Percentiles rank a stretch among this genome's conserved stretches.
Conservation (phyloP, 495 filamentous ascomycete species). For the Thermochaetoides thermophila region DNA sequence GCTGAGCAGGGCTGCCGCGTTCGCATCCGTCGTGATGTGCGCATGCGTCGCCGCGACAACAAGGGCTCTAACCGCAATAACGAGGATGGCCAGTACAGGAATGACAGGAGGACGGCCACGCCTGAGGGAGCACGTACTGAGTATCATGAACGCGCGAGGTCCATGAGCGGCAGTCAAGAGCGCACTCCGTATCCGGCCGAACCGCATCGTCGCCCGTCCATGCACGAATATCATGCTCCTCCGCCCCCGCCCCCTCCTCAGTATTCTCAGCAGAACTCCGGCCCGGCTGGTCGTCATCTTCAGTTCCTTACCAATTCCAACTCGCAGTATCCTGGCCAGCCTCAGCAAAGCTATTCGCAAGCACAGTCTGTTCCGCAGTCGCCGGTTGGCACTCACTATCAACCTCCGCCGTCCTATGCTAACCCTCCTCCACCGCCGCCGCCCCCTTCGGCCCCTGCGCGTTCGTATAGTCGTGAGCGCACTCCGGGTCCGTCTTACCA, state of each 20-base stretch:
- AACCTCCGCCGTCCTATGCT: constrained; percentile 11
- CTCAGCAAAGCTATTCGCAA: constrained; percentile 32
- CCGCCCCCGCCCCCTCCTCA: too few relatives aligned
- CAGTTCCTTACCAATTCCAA: constrained; percentile 17
- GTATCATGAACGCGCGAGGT: constrained; percentile 52
- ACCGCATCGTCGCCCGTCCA: constrained; percentile 39
- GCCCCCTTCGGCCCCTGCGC: too few relatives aligned
- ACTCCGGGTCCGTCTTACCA: constrained; percentile 12
- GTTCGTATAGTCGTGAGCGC: constrained; percentile 17
- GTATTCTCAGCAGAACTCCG: constrained; percentile 23
- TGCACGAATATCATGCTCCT: constrained; percentile 31
- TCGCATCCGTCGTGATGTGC: constrained; percentile 87
- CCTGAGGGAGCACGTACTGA: constrained; percentile 47
- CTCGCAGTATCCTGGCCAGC: constrained; percentile 19
- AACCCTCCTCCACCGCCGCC: constrained; percentile 28
- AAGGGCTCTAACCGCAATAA: constrained; percentile 60
- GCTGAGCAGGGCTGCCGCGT: constrained; percentile 97
- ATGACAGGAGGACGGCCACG: constrained; percentile 44
- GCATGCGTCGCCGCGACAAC: constrained; percentile 80
- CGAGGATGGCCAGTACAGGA: constrained; percentile 47
- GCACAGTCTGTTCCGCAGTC: constrained; percentile 32
- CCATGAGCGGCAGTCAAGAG: constrained; percentile 57
- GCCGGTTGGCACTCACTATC: constrained; percentile 24
- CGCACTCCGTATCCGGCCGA: constrained; percentile 30
- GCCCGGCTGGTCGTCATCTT: constrained; percentile 23